These are phyloP conservation scores for Musa beccarii DNA, from an alignment of 176 grass and related monocot genomes.

Conservation along the genomic window DNA sequence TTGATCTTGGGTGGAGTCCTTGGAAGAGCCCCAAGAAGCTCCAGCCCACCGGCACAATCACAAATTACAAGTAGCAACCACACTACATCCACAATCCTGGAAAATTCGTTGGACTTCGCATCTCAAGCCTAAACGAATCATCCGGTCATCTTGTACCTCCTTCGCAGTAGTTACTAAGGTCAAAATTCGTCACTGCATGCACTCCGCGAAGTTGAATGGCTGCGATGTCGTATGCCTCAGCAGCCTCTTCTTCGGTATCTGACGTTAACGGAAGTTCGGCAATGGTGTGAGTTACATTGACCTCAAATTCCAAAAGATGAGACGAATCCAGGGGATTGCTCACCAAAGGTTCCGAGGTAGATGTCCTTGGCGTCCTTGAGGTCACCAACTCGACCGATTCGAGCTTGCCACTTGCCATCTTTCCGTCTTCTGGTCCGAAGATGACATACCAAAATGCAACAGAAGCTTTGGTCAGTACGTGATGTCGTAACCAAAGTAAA, in stretches of 20 bases:
- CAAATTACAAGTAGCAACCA: too few species aligned
- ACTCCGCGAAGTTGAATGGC: conserved; percentile 81
- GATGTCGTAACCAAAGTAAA: not conserved
- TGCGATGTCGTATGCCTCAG: conserved; percentile 89
- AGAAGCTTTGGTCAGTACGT: not conserved
- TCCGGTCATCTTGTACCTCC: conserved; percentile 33
- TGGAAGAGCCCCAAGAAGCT: too few species aligned
- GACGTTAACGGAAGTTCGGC: not conserved
- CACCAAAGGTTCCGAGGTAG: conserved; percentile 95
- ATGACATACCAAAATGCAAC: not conserved
- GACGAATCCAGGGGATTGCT: not conserved
- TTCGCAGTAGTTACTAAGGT: conserved; percentile 67
- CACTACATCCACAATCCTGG: too few species aligned
- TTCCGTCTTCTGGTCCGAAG: conserved; percentile 52
- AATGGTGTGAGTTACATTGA: too few species aligned
- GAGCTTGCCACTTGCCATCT: conserved; percentile 94
- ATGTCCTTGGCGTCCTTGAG: conserved; percentile 65
- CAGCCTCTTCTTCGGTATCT: conserved; percentile 98
- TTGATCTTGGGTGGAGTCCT: too few species aligned
- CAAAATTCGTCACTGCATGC: conserved; percentile 97
- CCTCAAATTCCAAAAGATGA: not conserved
- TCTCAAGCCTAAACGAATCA: conserved; percentile 44
- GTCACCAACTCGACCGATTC: conserved; percentile 84
- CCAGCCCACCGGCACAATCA: too few species aligned
- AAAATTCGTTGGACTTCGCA: conserved; percentile 7